These are phyloP conservation scores for Phytophthora hybrid DNA, from an alignment of 352 stramenopile genomes.

Conservation along the genomic window DNA sequence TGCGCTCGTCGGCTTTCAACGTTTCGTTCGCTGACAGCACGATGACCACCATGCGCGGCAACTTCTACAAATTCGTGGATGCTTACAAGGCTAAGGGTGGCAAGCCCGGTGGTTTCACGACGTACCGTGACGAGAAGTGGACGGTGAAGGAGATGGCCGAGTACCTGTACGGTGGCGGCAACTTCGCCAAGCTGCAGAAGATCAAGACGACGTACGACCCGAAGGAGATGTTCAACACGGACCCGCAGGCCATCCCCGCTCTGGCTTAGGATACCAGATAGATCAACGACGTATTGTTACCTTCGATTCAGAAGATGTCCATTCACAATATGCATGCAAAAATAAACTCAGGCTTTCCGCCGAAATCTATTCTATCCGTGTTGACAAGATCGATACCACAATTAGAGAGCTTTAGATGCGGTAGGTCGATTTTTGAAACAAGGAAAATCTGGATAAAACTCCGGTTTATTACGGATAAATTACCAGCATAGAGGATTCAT, in stretches of 20 bases:
- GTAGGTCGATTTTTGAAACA: too few species aligned
- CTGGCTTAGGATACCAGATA: constrained; percentile 9
- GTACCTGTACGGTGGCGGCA: too few species aligned
- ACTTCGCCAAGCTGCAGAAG: too few species aligned
- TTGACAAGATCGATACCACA: too few species aligned
- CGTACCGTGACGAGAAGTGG: constrained; percentile 14
- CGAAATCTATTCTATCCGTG: too few species aligned
- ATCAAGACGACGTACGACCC: too few species aligned
- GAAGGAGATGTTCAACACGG: constrained; percentile 8
- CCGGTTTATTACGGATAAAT: too few species aligned
- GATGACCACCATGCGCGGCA: constrained; percentile 4
- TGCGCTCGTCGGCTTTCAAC: constrained; percentile 29
- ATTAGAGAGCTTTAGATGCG: too few species aligned
- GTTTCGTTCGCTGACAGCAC: constrained; percentile 31
- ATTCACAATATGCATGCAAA: constrained; percentile 10
- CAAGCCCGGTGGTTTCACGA: constrained; percentile 35
- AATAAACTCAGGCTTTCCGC: background rate
- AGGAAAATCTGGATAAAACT: too few species aligned
- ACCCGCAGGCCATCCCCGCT: constrained; percentile 37
- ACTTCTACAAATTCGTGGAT: constrained; percentile 10
- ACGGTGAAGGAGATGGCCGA: constrained; percentile 6
- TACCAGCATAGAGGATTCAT: too few species aligned
- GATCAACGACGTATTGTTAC: too few species aligned
- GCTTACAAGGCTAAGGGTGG: constrained; percentile 34
- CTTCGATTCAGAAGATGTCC: too few species aligned